Evolutionary conservation across 345 rosid species (phyloP), one percentile per base, ranked within the genome.

Genomic region (Aquilaria yunnanensis): DNA sequence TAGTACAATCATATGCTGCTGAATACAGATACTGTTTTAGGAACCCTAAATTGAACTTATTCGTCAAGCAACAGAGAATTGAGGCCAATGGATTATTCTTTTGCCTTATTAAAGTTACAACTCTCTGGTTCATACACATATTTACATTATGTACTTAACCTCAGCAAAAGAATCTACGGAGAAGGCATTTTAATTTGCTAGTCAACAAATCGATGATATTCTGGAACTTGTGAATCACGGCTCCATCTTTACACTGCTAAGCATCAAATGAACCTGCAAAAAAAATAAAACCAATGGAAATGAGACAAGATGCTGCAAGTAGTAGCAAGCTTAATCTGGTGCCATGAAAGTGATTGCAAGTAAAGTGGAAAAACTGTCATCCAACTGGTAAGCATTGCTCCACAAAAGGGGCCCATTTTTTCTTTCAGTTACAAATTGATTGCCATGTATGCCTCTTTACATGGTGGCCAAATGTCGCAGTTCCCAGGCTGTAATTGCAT

Each of bases 181-280:
- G 50, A 51, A 60, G 60, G 57, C 72, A 67, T 63, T 62, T 61
- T 45, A 70, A 56, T 12, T 55, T 47, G 45, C 48, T 57, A 51
- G 29, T 46, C 60, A 64, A 50, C 50, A 37, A 78, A 75, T 58
- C 57, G 47, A n/a, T 51, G 46, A 53, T 23, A 23, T 23, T 23
- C 54, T 13, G 32, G 55, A 49, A 8, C 43, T 54, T 65, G 48
- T 46, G 54, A 60, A 49, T 86, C 81, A 83, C 67, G 76, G 78
- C 85, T 81, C 85, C 82, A 73, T 81, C 84, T 86, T 86, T 61
- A 81, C 62, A 75, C 77, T 69, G 57, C 73, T 32, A 49, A 37
- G 72, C 80, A 55, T 74, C 86, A 61, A 75, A 56, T 14, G 79
- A 53, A 66, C 84, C 92, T 86, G 89, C 81, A 73, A 23, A 23